Percentiles rank a stretch among this genome's conserved stretches.
Conservation (phyloP, 768 basidiomycete species). For the Hypsizygus marmoreus region DNA sequence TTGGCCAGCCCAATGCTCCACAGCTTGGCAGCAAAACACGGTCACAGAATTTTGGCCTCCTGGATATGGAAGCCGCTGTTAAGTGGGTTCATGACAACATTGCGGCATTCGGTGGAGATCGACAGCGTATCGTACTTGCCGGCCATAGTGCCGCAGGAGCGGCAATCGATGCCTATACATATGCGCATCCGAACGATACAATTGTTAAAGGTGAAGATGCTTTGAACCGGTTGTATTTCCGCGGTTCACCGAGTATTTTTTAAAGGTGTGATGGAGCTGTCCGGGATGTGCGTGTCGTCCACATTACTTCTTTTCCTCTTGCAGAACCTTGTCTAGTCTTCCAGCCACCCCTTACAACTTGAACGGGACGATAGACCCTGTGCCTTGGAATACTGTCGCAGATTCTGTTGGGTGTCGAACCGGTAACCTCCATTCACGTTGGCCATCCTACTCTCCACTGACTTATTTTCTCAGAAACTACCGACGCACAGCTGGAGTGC, state of each 20-base stretch:
- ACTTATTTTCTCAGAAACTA: slow-evolving; percentile 12
- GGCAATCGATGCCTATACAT: slow-evolving; percentile 30
- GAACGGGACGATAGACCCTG: slow-evolving; percentile 15
- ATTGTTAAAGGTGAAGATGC: slow-evolving; percentile 22
- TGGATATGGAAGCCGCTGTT: slow-evolving; percentile 39
- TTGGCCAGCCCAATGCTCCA: slow-evolving; percentile 38
- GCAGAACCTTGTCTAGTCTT: background rate
- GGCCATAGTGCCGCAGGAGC: slow-evolving; percentile 37
- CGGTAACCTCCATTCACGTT: slow-evolving; percentile 17
- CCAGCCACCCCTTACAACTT: background rate
- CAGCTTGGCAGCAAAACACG: slow-evolving; percentile 24
- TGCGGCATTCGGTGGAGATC: slow-evolving; percentile 41
- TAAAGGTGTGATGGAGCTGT: slow-evolving; percentile 23
- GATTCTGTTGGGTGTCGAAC: slow-evolving; percentile 32
- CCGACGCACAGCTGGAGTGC: slow-evolving; percentile 31
- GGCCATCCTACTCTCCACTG: slow-evolving; percentile 4
- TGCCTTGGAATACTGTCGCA: slow-evolving; percentile 31
- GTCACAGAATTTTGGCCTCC: slow-evolving; percentile 38
- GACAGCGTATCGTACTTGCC: slow-evolving; percentile 35
- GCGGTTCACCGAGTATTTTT: too few species aligned
- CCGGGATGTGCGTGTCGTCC: background rate
- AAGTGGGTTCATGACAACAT: slow-evolving; percentile 50
- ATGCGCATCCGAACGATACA: slow-evolving; percentile 32
- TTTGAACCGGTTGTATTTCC: slow-evolving; percentile 13
- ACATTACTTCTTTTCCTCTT: background rate